A percentile compares a stretch with the other conserved stretches of the same genome.
Conservation (phyloP, 805 yeast genomes). For the Lipomyces japonicus region DNA sequence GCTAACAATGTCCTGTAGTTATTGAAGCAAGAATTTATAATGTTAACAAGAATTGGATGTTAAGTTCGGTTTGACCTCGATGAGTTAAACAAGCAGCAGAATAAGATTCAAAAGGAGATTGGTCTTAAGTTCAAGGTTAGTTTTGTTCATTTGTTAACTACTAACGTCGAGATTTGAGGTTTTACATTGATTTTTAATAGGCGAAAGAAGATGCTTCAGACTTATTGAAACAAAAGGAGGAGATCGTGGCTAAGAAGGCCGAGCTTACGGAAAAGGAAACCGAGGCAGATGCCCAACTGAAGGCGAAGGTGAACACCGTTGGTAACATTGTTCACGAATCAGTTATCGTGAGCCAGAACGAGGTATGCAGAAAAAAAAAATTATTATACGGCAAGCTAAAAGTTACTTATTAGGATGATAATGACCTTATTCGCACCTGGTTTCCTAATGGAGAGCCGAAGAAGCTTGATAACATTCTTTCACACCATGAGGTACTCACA, state of each 20-base stretch:
- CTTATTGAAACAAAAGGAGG: slow-evolving; percentile 75
- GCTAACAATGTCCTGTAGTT: background rate
- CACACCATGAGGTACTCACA: slow-evolving; percentile 92
- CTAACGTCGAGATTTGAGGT: background rate
- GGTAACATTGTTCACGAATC: slow-evolving; percentile 94
- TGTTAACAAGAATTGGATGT: background rate
- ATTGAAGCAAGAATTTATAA: background rate
- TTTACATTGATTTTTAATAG: slow-evolving; percentile 29
- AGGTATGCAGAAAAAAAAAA: slow-evolving; percentile 38
- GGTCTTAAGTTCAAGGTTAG: slow-evolving; percentile 73
- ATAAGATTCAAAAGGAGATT: slow-evolving; percentile 87
- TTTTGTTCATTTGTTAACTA: background rate
- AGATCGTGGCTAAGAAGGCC: slow-evolving; percentile 65
- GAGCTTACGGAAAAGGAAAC: slow-evolving; percentile 64
- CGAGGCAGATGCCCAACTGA: slow-evolving; percentile 70
- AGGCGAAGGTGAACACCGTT: slow-evolving; percentile 77
- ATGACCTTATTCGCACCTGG: slow-evolving; percentile 84
- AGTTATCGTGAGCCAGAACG: slow-evolving; percentile 82
- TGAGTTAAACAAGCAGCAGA: slow-evolving; percentile 80
- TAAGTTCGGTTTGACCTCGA: slow-evolving; percentile 78
- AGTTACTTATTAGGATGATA: slow-evolving; percentile 51
- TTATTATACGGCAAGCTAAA: background rate
- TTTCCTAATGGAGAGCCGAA: slow-evolving; percentile 68
- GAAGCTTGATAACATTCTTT: slow-evolving; percentile 76
- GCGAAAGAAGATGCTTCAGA: slow-evolving; percentile 91